Percentiles rank a stretch among this genome's conserved stretches.
phyloP scores from a whole-genome alignment of 2,329 filamentous ascomycete genomes.

The Sporothrix schenckii region DNA sequence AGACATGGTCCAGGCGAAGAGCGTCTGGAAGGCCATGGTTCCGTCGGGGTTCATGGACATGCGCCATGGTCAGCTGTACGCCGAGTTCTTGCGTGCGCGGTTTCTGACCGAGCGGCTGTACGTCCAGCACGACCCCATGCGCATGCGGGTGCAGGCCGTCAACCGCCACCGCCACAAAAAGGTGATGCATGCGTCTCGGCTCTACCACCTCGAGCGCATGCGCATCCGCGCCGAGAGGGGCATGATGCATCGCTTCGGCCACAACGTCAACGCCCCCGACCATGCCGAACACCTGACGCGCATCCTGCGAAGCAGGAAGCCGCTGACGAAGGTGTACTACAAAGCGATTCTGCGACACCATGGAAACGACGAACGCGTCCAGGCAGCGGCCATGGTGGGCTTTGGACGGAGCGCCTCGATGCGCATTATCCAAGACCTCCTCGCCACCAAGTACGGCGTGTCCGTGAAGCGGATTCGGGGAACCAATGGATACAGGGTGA shows the following conservation, averaged over 20 bases:
- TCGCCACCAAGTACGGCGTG: slow-evolving; percentile 42
- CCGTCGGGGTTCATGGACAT: slow-evolving; percentile 34
- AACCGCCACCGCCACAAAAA: slow-evolving; percentile 31
- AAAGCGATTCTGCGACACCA: slow-evolving; percentile 39
- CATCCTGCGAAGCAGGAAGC: slow-evolving; percentile 38
- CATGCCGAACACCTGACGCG: slow-evolving; percentile 42
- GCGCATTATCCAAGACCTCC: slow-evolving; percentile 42
- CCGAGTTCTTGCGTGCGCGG: slow-evolving; percentile 53
- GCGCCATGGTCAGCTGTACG: slow-evolving; percentile 44
- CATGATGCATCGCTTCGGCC: slow-evolving; percentile 40
- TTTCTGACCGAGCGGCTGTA: slow-evolving; percentile 53
- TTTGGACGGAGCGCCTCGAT: slow-evolving; percentile 48
- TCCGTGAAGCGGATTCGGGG: slow-evolving; percentile 26
- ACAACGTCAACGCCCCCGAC: slow-evolving; percentile 39
- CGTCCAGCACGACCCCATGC: slow-evolving; percentile 50
- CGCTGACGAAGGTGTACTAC: slow-evolving; percentile 42
- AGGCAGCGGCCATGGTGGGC: slow-evolving; percentile 49
- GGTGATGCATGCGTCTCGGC: slow-evolving; percentile 34
- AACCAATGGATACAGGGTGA: slow-evolving; percentile 35
- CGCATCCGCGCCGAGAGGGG: slow-evolving; percentile 32
- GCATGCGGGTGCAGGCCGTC: slow-evolving; percentile 46
- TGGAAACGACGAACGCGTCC: slow-evolving; percentile 45
- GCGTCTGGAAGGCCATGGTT: slow-evolving; percentile 39
- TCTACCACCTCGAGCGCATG: slow-evolving; percentile 39
- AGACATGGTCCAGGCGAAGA: slow-evolving; percentile 44